Percentiles rank a stretch among this genome's conserved stretches.
These are phyloP conservation scores for Thalassiosira ordinaria DNA, from an alignment of 352 stramenopile genomes.

Conservation along the genomic window DNA sequence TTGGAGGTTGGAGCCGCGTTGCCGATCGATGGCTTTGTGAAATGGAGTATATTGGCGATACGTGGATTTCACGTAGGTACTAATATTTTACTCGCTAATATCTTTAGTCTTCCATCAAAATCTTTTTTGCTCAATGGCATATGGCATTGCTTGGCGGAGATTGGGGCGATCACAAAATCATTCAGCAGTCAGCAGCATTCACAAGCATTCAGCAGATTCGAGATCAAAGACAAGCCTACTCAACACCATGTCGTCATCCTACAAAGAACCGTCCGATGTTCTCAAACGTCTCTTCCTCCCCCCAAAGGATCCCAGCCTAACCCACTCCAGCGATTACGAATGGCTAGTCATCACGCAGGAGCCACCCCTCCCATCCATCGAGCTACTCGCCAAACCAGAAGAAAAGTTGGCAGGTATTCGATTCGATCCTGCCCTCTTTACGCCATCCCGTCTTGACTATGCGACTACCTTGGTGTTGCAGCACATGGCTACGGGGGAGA, in stretches of 20 bases:
- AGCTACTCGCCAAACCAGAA: conserved; percentile 38
- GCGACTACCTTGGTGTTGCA: conserved; percentile 28
- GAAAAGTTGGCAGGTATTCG: conserved; percentile 57
- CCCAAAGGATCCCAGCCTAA: conserved; percentile 46
- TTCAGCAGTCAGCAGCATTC: too few species aligned
- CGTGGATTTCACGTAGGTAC: too few species aligned
- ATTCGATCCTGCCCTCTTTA: conserved; percentile 48
- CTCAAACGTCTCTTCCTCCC: conserved; percentile 58
- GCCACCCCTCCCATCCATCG: conserved; percentile 50
- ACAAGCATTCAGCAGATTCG: too few species aligned
- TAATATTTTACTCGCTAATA: too few species aligned
- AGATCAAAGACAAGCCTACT: too few species aligned
- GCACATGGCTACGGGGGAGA: conserved; percentile 24
- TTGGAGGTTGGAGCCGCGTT: too few species aligned
- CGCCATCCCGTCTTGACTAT: conserved; percentile 44
- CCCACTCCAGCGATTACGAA: conserved; percentile 39
- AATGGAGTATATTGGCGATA: too few species aligned
- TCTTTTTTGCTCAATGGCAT: too few species aligned
- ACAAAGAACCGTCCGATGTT: conserved; percentile 42
- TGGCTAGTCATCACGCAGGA: conserved; percentile 51
- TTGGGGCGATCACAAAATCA: too few species aligned
- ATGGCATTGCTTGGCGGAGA: too few species aligned
- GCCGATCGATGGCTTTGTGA: too few species aligned
- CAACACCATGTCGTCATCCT: conserved; percentile 29
- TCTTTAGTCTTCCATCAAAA: too few species aligned